Conservation (phyloP, 345 rosid genomes). For the Brassica rapa region DNA sequence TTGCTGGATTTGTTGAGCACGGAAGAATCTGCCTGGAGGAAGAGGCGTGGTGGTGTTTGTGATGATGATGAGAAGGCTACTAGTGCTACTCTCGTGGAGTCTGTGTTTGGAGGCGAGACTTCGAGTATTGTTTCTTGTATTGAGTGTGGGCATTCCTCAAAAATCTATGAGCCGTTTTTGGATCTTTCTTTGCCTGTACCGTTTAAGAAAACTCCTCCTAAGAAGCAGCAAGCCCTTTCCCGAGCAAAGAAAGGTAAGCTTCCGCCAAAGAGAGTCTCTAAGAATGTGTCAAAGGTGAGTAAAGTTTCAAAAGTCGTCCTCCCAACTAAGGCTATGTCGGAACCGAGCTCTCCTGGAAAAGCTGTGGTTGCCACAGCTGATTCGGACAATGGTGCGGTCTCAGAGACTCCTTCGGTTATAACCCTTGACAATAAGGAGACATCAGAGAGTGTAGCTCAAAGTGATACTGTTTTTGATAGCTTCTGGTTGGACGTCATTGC, state of each 20-base stretch:
- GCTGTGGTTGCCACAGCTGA: constrained; percentile 18
- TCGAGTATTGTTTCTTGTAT: constrained; percentile 85
- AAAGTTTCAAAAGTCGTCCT: constrained; percentile 44
- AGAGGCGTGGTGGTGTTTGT: constrained; percentile 44
- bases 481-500: constrained; percentile 41
- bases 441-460: constrained; percentile 26
- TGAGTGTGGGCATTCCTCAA: constrained; percentile 85
- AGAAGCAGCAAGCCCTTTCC: constrained; percentile 51
- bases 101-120: constrained; percentile 80
- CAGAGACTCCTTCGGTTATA: constrained; percentile 28
- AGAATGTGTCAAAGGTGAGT: constrained; percentile 49
- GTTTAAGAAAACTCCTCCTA: constrained; percentile 69
- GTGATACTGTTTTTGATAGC: constrained; percentile 27
- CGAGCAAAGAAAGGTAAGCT: constrained; percentile 71
- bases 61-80: constrained; percentile 41
- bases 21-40: constrained; percentile 65
- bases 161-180: constrained; percentile 81
- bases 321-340: constrained; percentile 40
- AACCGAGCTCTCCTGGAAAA: constrained; percentile 25
- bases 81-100: constrained; percentile 64
- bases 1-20: constrained; percentile 78
- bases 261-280: constrained; percentile 64
- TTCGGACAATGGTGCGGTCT: constrained; percentile 13
- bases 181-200: constrained; percentile 95
- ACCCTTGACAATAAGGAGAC: constrained; percentile 13